Percentiles rank a stretch among this genome's conserved stretches.
Conservation (phyloP, 768 basidiomycete species). For the Mycena alexandri region DNA sequence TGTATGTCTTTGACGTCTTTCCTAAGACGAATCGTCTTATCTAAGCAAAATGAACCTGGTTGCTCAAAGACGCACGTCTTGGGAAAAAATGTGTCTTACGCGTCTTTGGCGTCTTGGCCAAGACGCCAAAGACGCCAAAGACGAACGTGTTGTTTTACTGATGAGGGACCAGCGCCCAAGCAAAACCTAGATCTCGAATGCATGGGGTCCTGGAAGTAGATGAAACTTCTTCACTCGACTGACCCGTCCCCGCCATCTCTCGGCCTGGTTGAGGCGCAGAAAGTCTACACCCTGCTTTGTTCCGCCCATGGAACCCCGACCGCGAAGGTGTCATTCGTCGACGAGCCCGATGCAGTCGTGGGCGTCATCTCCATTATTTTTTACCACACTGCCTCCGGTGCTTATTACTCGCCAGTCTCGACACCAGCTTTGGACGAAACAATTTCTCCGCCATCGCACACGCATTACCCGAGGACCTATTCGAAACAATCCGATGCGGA, state of each 20-base stretch:
- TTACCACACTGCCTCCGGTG: constrained; percentile 69
- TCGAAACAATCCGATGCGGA: constrained; percentile 63
- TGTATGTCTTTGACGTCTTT: too few species aligned
- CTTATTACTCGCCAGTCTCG: constrained; percentile 62
- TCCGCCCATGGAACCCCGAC: not conserved
- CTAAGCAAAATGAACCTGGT: too few species aligned
- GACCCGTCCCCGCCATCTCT: not conserved
- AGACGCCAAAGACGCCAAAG: too few species aligned
- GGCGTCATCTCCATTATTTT: constrained; percentile 70
- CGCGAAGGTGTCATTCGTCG: too few species aligned
- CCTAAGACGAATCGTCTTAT: too few species aligned
- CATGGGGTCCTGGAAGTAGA: not conserved
- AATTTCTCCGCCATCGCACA: constrained; percentile 63
- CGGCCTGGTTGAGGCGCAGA: not conserved
- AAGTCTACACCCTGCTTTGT: constrained; percentile 11
- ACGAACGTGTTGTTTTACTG: too few species aligned
- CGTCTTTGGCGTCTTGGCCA: too few species aligned
- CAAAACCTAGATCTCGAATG: too few species aligned
- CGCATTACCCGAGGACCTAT: constrained; percentile 57
- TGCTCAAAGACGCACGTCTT: too few species aligned
- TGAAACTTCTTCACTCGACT: not conserved
- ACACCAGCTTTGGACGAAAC: constrained; percentile 62
- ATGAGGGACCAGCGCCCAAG: too few species aligned
- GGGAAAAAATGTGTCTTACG: too few species aligned
- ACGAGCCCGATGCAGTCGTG: constrained; percentile 64